Conservation (phyloP, 2,329 filamentous ascomycete genomes). For the Cladosporium austrohemisphaericum region DNA sequence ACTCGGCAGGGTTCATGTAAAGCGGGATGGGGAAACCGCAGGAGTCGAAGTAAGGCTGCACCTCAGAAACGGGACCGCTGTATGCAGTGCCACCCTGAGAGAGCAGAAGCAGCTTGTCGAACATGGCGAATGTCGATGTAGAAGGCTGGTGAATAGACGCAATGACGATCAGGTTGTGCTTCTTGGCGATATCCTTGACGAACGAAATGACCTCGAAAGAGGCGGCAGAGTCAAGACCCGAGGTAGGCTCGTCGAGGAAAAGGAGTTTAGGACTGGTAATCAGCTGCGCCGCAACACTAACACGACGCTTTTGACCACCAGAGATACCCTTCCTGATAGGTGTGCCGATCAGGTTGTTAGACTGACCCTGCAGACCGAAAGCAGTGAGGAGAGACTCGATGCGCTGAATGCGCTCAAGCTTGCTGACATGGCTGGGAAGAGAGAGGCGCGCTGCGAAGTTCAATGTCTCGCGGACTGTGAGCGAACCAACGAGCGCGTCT, state of each 20-base stretch:
- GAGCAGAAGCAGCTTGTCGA: constrained; percentile 73
- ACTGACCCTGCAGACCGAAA: constrained; percentile 69
- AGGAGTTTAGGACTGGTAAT: constrained; percentile 77
- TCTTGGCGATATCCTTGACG: constrained; percentile 61
- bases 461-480: constrained; percentile 77
- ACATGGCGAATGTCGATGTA: constrained; percentile 71
- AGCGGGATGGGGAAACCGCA: constrained; percentile 62
- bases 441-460: constrained; percentile 70
- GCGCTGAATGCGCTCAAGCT: constrained; percentile 57
- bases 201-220: constrained; percentile 74
- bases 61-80: constrained; percentile 59
- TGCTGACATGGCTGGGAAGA: constrained; percentile 49
- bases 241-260: constrained; percentile 81
- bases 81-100: constrained; percentile 69
- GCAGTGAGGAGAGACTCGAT: constrained; percentile 65
- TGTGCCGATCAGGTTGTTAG: constrained; percentile 72
- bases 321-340: constrained; percentile 79
- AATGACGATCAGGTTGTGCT: constrained; percentile 70
- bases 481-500: constrained; percentile 74
- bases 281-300: constrained; percentile 75
- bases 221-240: constrained; percentile 73
- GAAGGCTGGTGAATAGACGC: constrained; percentile 85
- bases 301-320: constrained; percentile 77
- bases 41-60: constrained; percentile 61
- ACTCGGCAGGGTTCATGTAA: constrained; percentile 76